phyloP scores from a whole-genome alignment of 805 yeast species.

The Nakazawaea ambrosiae region DNA sequence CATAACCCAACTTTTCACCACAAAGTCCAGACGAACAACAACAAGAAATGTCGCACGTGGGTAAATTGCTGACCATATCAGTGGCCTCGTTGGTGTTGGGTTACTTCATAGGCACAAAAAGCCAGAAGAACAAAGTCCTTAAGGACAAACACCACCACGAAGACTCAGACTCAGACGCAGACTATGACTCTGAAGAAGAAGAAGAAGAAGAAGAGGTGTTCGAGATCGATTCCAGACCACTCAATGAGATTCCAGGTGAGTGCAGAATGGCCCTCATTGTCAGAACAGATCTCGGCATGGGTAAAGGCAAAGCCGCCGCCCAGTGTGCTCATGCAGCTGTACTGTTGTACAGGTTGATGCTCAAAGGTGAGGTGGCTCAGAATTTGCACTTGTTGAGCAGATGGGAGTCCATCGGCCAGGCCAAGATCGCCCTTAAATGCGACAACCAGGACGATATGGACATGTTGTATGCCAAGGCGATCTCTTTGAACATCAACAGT shows the following conservation, averaged over 20 bases:
- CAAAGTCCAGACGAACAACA: too few species aligned
- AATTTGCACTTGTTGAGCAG: slow-evolving; percentile 59
- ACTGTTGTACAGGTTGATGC: slow-evolving; percentile 71
- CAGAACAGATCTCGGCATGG: slow-evolving; percentile 85
- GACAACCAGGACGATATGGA: slow-evolving; percentile 67
- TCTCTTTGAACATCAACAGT: slow-evolving; percentile 70
- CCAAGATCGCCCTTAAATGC: slow-evolving; percentile 82
- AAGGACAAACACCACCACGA: too few species aligned
- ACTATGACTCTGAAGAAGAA: slow-evolving; percentile 32
- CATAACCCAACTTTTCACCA: too few species aligned
- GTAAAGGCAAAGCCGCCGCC: slow-evolving; percentile 94
- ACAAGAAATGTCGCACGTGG: not conserved
- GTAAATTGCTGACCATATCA: not conserved
- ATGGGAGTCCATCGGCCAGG: slow-evolving; percentile 87
- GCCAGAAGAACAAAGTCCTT: too few species aligned
- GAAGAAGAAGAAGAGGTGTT: slow-evolving; percentile 43
- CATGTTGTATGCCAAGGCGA: slow-evolving; percentile 70
- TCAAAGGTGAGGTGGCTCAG: slow-evolving; percentile 41
- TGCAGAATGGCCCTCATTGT: slow-evolving; percentile 83
- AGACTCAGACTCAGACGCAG: not conserved
- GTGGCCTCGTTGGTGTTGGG: not conserved
- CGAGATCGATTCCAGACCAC: slow-evolving; percentile 50
- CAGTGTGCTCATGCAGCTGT: slow-evolving; percentile 98
- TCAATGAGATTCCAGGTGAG: slow-evolving; percentile 71
- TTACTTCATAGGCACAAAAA: not conserved